Conservation (phyloP, 495 filamentous ascomycete species). For the Friedmanniomyces simplex region DNA sequence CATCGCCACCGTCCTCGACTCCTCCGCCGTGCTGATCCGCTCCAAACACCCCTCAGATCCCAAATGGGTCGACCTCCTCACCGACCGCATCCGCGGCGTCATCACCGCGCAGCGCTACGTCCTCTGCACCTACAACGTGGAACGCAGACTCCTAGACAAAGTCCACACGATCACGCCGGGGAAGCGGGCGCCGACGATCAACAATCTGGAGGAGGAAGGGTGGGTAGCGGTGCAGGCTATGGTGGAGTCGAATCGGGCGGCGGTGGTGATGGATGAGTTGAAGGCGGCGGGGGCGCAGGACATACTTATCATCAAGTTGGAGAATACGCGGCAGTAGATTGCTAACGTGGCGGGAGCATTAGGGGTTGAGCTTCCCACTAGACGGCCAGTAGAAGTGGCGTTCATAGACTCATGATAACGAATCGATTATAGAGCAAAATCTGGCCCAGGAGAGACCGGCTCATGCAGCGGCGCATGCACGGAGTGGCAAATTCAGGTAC, state of each 20-base stretch:
- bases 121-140: constrained; percentile 92
- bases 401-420: too few species aligned
- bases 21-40: constrained; percentile 81
- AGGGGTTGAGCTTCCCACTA: too few species aligned
- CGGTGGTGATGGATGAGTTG: constrained; percentile 83
- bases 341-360: not conserved
- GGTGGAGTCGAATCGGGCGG: constrained; percentile 85
- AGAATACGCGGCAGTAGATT: constrained; percentile 55
- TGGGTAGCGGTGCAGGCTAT: constrained; percentile 93
- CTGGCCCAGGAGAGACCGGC: too few species aligned
- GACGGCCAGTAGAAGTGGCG: too few species aligned
- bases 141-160: constrained; percentile 50
- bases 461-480: too few species aligned
- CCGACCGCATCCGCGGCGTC: constrained; percentile 75
- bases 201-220: constrained; percentile 68
- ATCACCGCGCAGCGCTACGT: constrained; percentile 94
- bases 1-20: constrained; percentile 84
- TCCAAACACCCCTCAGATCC: constrained; percentile 75
- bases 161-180: constrained; percentile 82
- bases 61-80: constrained; percentile 67
- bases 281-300: constrained; percentile 70
- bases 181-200: constrained; percentile 88
- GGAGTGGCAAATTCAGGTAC: too few species aligned
- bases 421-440: too few species aligned
- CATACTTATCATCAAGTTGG: constrained; percentile 78